These are phyloP conservation scores for Lunularia cruciata DNA, from an alignment of 225 moss, liverwort and hornwort species.

Conservation along the genomic window DNA sequence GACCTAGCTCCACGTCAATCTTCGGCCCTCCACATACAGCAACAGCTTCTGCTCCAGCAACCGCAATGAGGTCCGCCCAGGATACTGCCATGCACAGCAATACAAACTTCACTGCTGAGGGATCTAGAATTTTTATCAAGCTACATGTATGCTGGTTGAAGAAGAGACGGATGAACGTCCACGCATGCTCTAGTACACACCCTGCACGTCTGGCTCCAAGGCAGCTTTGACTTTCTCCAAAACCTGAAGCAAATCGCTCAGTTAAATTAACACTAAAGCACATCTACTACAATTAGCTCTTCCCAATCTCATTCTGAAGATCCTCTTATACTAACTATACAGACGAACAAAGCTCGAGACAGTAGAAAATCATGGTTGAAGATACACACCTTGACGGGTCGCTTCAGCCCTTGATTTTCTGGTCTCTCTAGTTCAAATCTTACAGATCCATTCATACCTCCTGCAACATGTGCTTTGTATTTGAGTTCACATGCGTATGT, in stretches of 20 bases:
- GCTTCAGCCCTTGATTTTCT: constrained; percentile 74
- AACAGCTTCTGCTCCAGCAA: constrained; percentile 88
- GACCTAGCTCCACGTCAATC: constrained; percentile 69
- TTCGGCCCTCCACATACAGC: constrained; percentile 85
- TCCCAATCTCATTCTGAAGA: background rate
- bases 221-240: constrained; percentile 77
- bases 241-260: constrained; percentile 42
- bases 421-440: constrained; percentile 73
- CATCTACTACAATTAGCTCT: background rate
- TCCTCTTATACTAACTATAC: background rate
- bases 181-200: constrained; percentile 39
- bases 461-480: constrained; percentile 35
- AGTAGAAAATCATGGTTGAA: background rate
- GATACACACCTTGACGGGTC: constrained; percentile 64
- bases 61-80: constrained; percentile 94
- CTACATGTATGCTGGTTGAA: constrained; percentile 8
- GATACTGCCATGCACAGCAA: constrained; percentile 63
- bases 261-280: background rate
- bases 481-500: background rate
- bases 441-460: constrained; percentile 92
- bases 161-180: constrained; percentile 7
- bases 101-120: constrained; percentile 1
- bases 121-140: background rate
- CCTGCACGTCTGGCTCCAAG: constrained; percentile 68
- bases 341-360: background rate